Percentiles rank a stretch among this genome's conserved stretches.
phyloP scores from a whole-genome alignment of 169 alveolate genomes.

The Besnoitia besnoiti region DNA sequence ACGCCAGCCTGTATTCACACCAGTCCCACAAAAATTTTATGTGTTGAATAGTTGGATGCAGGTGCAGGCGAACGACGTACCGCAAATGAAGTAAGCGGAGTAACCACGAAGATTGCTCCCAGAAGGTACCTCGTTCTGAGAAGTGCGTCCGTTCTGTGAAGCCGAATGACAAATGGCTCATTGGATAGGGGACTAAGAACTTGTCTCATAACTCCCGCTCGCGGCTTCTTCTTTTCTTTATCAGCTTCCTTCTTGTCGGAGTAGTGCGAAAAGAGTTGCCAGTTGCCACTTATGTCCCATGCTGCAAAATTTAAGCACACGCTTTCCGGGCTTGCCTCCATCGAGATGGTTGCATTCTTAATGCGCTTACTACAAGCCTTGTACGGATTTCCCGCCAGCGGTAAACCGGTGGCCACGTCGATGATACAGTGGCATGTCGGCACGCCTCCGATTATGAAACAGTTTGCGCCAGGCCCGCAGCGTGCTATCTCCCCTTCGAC shows the following conservation, averaged over 20 bases:
- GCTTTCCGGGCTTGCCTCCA: background rate
- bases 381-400: slow-evolving; percentile 79
- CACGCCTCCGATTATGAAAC: slow-evolving; percentile 72
- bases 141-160: slow-evolving; percentile 75
- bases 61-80: background rate
- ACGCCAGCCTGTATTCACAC: slow-evolving; percentile 62
- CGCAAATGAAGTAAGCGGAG: slow-evolving; percentile 67
- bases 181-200: slow-evolving; percentile 71
- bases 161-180: slow-evolving; percentile 73
- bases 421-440: slow-evolving; percentile 78
- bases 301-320: slow-evolving; percentile 45
- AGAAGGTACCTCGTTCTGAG: slow-evolving; percentile 72
- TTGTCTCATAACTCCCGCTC: slow-evolving; percentile 30
- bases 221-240: slow-evolving; percentile 23
- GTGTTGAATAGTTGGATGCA: background rate
- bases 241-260: background rate
- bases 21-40: background rate
- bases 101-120: slow-evolving; percentile 73
- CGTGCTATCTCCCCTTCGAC: slow-evolving; percentile 74
- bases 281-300: slow-evolving; percentile 78
- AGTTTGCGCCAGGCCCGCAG: slow-evolving; percentile 79
- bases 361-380: slow-evolving; percentile 71
- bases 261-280: slow-evolving; percentile 71
- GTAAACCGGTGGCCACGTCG: slow-evolving; percentile 74
- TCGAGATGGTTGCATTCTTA: background rate